Evolutionary conservation across 1,284 basidiomycete genomes (phyloP), one percentile per base, ranked within the genome.

Genomic region (Ceratobasidium sp.): DNA sequence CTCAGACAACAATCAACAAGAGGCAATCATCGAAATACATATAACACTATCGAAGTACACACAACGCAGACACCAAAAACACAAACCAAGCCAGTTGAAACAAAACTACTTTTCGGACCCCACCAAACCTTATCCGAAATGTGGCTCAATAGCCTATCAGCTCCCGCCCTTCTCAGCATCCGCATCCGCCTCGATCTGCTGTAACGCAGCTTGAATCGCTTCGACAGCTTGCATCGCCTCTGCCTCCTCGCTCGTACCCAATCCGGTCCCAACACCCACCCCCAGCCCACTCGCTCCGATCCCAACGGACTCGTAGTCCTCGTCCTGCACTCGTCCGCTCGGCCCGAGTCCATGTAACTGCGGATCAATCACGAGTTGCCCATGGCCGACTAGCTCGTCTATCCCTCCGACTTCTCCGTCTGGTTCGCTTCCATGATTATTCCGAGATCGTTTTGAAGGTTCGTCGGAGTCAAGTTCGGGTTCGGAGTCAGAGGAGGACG

Each of bases 161-260:
- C 36, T 41, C 36, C 11, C 57, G 36, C 24, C 57, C 57, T 19
- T 19, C 57, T 60, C 29, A 33, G 24, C 27, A 27, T 33, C 57
- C 57, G n/a, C 33, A 19, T 60, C 57, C 57, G 57, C 44, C 60
- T 63, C 33, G 36, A 63, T 63, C 60, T 63, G 60, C 41, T 63
- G 19, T n/a, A 63, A 24, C 7, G 60, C 60, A 29, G 60, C 60
- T 24, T 63, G 60, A 47, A 63, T 45, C 2, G 60, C 60, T n/a
- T 63, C 41, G 14, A 63, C 60, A n/a, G 60, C 60, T 22, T 63
- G 60, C 41, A 63, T 47, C 6, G 36, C 27, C 41, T 45, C 60
- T 19, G 47, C 19, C 15, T 63, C 60, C 5, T 24, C 60, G 19
- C 19, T 41, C 36, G 36, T 41, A 5, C 36, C 36, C 36, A 41